Conservation (phyloP, 2,329 filamentous ascomycete genomes). For the Pseudogymnoascus sp. region DNA sequence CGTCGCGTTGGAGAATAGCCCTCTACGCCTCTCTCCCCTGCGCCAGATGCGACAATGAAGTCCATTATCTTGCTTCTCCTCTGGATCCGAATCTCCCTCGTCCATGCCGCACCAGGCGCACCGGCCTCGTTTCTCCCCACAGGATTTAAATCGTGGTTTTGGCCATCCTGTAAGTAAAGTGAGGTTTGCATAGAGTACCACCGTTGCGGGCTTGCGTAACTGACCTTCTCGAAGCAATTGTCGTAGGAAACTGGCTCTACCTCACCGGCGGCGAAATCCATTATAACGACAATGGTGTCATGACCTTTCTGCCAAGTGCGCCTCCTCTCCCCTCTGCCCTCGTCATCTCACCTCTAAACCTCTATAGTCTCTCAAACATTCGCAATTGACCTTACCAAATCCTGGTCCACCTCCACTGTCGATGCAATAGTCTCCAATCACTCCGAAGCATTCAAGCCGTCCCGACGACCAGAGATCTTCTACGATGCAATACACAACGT, state of each 20-base stretch:
- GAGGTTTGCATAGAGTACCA: background rate
- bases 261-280: constrained; percentile 15
- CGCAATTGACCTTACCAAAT: constrained; percentile 10
- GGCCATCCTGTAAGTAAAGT: background rate
- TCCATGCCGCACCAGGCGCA: background rate
- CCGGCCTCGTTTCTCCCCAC: background rate
- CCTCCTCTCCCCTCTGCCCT: background rate
- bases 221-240: constrained; percentile 9
- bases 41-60: background rate
- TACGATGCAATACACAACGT: constrained; percentile 9
- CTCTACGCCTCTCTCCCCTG: background rate
- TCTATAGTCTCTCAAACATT: constrained; percentile 9
- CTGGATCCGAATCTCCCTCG: background rate
- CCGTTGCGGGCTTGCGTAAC: background rate
- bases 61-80: background rate
- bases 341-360: background rate
- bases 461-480: constrained; percentile 9
- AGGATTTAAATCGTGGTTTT: background rate
- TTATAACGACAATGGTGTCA: background rate
- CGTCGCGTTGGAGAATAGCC: background rate
- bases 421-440: background rate
- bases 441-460: background rate
- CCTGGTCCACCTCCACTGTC: constrained; percentile 9
- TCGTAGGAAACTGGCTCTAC: constrained; percentile 15
- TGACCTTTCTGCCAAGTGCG: background rate